Percentiles rank a stretch among this genome's conserved stretches.
These are phyloP conservation scores for Monosporascus sp. DNA, from an alignment of 2,329 filamentous ascomycete genomes.

Conservation along the genomic window DNA sequence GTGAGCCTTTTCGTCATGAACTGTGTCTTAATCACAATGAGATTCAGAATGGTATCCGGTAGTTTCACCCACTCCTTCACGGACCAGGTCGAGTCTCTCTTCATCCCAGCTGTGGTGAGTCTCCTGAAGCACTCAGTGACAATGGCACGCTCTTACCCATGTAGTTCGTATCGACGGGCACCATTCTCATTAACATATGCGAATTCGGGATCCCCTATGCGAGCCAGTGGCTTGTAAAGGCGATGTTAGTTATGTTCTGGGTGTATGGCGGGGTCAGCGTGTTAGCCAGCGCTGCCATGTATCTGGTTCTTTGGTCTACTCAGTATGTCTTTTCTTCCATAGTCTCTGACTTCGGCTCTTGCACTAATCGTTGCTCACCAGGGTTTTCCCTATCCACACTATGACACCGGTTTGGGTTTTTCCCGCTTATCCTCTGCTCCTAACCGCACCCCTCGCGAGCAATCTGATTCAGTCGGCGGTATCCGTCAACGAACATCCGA, in stretches of 20 bases:
- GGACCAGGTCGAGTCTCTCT: constrained; percentile 73
- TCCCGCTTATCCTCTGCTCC: constrained; percentile 73
- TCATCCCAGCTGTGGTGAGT: constrained; percentile 62
- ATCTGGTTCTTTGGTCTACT: constrained; percentile 65
- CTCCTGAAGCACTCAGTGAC: too few relatives aligned
- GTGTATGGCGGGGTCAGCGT: constrained; percentile 65
- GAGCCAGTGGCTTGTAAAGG: constrained; percentile 54
- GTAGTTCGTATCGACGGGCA: constrained; percentile 45
- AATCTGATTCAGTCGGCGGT: constrained; percentile 42
- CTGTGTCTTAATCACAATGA: constrained; percentile 56
- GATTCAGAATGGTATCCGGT: constrained; percentile 65
- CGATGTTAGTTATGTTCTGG: constrained; percentile 69
- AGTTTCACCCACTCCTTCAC: constrained; percentile 67
- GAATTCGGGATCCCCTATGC: constrained; percentile 65
- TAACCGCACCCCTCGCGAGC: constrained; percentile 68
- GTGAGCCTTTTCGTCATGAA: constrained; percentile 58
- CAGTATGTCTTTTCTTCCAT: constrained; percentile 32
- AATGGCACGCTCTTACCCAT: background rate
- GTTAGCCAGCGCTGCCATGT: constrained; percentile 62
- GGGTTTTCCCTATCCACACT: constrained; percentile 60
- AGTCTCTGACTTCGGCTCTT: background rate
- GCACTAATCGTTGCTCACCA: constrained; percentile 14
- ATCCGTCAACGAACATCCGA: constrained; percentile 15
- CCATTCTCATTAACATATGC: constrained; percentile 71
- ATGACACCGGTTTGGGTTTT: constrained; percentile 92